Percentiles rank a stretch among this genome's conserved stretches.
Evolutionary conservation across 768 basidiomycete genomes (phyloP).

Genomic region (Termitomyces sp.): DNA sequence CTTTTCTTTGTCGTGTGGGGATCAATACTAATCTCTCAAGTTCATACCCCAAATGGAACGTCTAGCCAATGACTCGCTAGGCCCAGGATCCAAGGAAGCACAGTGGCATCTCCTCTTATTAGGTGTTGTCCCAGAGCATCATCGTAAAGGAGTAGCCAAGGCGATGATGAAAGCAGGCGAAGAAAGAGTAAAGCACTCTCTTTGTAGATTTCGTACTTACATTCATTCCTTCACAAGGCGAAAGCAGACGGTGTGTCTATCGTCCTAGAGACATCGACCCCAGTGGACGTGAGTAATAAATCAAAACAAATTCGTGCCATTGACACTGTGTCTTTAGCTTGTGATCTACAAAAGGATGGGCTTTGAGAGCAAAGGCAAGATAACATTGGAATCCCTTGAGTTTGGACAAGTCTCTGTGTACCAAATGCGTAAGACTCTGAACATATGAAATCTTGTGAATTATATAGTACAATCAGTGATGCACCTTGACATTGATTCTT

Average conservation of each 20-base stretch:
- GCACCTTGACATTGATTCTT: too few relatives aligned
- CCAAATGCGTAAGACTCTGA: conserved; percentile 16
- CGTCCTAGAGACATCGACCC: conserved; percentile 24
- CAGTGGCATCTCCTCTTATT: conserved; percentile 28
- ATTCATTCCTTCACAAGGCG: conserved; percentile 11
- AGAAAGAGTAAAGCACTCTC: conserved; percentile 14
- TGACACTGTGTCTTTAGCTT: conserved; percentile 3
- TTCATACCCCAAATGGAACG: conserved; percentile 18
- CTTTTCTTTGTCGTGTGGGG: neutral
- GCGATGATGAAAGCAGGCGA: conserved; percentile 21
- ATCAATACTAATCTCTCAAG: conserved; percentile 4
- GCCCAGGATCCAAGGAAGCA: conserved; percentile 16
- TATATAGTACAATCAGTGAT: neutral
- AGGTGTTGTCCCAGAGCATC: conserved; percentile 24
- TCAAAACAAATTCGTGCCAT: neutral
- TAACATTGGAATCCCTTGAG: neutral
- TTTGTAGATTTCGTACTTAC: neutral
- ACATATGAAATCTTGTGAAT: neutral
- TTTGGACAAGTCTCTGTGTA: conserved; percentile 12
- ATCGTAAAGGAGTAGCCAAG: conserved; percentile 28
- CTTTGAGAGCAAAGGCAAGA: conserved; percentile 14
- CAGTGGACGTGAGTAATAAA: conserved; percentile 22
- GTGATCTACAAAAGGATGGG: conserved; percentile 13
- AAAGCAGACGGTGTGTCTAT: conserved; percentile 14
- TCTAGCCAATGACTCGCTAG: conserved; percentile 16